phyloP scores from a whole-genome alignment of 2,329 filamentous ascomycete genomes.

The Dichotomopilus funicola region DNA sequence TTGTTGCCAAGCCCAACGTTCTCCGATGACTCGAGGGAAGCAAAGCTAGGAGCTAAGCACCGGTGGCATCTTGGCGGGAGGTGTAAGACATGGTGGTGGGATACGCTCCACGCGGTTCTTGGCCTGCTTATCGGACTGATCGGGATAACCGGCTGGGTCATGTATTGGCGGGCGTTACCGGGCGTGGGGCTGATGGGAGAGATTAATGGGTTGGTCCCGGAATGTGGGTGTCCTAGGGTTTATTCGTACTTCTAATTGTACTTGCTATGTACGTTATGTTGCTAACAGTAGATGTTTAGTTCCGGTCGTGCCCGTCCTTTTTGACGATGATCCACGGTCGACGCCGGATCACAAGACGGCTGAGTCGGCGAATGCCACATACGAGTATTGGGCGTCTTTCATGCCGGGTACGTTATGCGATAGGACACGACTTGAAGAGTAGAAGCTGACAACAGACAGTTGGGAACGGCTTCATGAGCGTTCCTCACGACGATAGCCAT shows the following conservation, averaged over 20 bases:
- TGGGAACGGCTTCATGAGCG: slow-evolving; percentile 5
- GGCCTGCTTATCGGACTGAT: neutral
- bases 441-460: neutral
- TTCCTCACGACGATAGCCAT: neutral
- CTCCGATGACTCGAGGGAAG: too few relatives aligned
- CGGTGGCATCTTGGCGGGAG: neutral
- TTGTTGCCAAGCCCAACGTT: too few relatives aligned
- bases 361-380: slow-evolving; percentile 7
- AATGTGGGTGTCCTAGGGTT: neutral
- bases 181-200: slow-evolving; percentile 2
- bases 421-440: too few relatives aligned
- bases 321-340: neutral
- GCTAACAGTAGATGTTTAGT: neutral
- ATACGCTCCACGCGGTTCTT: neutral
- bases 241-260: neutral
- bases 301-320: neutral
- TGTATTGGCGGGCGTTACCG: slow-evolving; percentile 1
- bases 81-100: neutral
- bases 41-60: neutral
- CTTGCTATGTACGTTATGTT: neutral
- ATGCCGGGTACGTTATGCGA: slow-evolving; percentile 1
- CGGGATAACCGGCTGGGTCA: neutral
- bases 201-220: slow-evolving; percentile 8
- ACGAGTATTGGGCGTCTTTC: slow-evolving; percentile 3
- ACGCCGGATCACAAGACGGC: slow-evolving; percentile 10